Evolutionary conservation across 306 rosid genomes (phyloP).

Genomic region (Rubus parviflorus): DNA sequence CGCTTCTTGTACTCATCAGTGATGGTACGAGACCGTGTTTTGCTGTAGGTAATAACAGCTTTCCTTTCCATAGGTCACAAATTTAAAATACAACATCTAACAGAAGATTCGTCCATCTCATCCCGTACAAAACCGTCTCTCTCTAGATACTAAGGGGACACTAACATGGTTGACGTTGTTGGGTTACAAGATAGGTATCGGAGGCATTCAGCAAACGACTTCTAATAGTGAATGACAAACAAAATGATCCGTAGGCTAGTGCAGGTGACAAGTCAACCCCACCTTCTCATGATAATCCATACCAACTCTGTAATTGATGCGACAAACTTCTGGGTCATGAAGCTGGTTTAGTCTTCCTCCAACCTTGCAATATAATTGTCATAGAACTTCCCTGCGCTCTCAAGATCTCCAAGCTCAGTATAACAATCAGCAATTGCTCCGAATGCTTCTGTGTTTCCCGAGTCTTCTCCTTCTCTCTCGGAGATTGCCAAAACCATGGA

Average conservation of each 20-base stretch:
- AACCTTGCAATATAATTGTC: slow-evolving; percentile 75
- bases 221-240: neutral
- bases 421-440: slow-evolving; percentile 99
- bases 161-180: neutral
- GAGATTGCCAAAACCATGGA: slow-evolving; percentile 81
- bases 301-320: neutral
- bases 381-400: slow-evolving; percentile 74
- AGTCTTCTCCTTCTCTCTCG: slow-evolving; percentile 77
- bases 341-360: slow-evolving; percentile 59
- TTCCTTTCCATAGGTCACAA: neutral
- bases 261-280: slow-evolving; percentile 1
- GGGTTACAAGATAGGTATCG: neutral
- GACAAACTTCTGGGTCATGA: neutral
- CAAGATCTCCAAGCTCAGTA: slow-evolving; percentile 97
- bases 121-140: neutral
- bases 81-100: neutral
- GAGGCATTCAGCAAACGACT: neutral
- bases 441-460: slow-evolving; percentile 88
- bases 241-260: slow-evolving; percentile 29
- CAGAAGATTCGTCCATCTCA: neutral
- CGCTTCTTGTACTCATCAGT: neutral
- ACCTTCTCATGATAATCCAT: neutral
- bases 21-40: neutral
- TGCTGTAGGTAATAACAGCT: neutral
- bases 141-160: neutral